Conservation (phyloP, 116 monocot species). For the Posidonia oceanica region DNA sequence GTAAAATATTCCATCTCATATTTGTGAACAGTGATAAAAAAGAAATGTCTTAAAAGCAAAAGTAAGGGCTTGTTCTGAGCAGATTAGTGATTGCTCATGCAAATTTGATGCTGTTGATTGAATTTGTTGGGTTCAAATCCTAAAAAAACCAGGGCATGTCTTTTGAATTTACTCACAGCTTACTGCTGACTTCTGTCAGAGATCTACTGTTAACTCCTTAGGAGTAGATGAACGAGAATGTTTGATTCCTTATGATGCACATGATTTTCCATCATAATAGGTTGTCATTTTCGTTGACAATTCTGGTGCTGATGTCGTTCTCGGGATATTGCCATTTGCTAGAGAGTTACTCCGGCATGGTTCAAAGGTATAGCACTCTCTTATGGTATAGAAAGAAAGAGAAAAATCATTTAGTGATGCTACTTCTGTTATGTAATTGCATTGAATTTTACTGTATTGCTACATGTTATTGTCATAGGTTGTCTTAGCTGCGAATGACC, state of each 20-base stretch:
- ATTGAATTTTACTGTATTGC: not conserved
- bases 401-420: too few relatives aligned
- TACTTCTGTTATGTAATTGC: not conserved
- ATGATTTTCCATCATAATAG: conserved; percentile 18
- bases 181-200: too few relatives aligned
- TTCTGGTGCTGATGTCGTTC: conserved; percentile 87
- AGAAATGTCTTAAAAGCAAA: too few relatives aligned
- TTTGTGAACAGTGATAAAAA: too few relatives aligned
- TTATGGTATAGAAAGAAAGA: not conserved
- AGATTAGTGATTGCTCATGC: too few relatives aligned
- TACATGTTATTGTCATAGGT: conserved; percentile 43
- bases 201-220: too few relatives aligned
- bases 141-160: too few relatives aligned
- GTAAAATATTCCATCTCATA: too few relatives aligned
- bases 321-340: conserved; percentile 95
- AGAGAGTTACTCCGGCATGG: conserved; percentile 83
- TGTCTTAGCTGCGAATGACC: conserved; percentile 87
- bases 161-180: too few relatives aligned
- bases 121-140: too few relatives aligned
- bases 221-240: not conserved
- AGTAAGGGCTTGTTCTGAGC: too few relatives aligned
- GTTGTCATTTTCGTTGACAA: conserved; percentile 96
- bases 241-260: not conserved
- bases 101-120: too few relatives aligned
- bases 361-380: conserved; percentile 32